Evolutionary conservation across 805 yeast genomes (phyloP).

Genomic region (Saccharomycopsis olivae): DNA sequence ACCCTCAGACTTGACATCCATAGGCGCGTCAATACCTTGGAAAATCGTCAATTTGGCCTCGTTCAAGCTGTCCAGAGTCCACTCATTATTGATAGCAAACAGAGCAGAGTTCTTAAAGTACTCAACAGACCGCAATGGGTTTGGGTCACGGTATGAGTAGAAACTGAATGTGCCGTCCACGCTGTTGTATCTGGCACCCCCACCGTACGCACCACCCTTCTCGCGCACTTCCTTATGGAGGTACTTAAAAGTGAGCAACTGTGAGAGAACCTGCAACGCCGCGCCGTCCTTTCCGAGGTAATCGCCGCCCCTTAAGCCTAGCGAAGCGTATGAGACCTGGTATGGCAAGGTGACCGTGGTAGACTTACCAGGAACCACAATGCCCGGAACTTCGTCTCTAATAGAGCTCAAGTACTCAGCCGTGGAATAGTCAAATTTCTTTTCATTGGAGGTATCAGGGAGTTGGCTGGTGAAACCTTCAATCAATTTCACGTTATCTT

Average conservation of each 20-base stretch:
- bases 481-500: conserved; percentile 24
- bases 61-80: conserved; percentile 59
- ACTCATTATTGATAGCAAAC: conserved; percentile 36
- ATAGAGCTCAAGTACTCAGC: conserved; percentile 7
- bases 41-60: conserved; percentile 88
- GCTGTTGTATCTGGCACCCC: conserved; percentile 80
- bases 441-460: conserved; percentile 22
- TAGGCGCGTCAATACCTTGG: conserved; percentile 88
- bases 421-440: conserved; percentile 3
- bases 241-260: conserved; percentile 68
- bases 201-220: conserved; percentile 97
- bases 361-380: not conserved
- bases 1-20: conserved; percentile 73
- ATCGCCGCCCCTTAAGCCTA: conserved; percentile 53
- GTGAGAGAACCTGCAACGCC: conserved; percentile 70
- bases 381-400: not conserved
- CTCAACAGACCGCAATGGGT: conserved; percentile 56
- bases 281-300: conserved; percentile 73
- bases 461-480: conserved; percentile 23
- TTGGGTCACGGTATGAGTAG: conserved; percentile 93
- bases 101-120: conserved; percentile 45
- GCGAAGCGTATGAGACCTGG: conserved; percentile 78
- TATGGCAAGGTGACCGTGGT: conserved; percentile 60
- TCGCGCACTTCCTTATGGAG: conserved; percentile 87
- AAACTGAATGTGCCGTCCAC: conserved; percentile 69